Evolutionary conservation across 129 eudicot genomes (phyloP).

Genomic region (Kitagawia praeruptora): DNA sequence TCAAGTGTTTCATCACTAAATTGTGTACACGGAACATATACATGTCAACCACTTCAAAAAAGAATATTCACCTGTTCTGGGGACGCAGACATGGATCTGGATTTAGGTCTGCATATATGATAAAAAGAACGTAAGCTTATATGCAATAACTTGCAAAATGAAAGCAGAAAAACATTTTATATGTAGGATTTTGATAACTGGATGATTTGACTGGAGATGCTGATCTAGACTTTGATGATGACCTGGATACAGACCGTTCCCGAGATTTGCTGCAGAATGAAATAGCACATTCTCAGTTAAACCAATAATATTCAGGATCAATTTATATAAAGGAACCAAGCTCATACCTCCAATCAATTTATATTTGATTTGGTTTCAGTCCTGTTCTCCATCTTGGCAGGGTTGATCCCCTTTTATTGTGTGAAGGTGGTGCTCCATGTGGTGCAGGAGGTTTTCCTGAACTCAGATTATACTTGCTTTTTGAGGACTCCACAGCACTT

Average conservation of each 20-base stretch:
- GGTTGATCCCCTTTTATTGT: too few relatives aligned
- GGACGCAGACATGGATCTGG: slow-evolving; percentile 56
- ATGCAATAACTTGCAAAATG: background rate
- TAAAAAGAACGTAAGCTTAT: slow-evolving; percentile 16
- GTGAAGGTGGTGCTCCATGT: too few relatives aligned
- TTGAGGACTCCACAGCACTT: too few relatives aligned
- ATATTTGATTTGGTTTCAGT: too few relatives aligned
- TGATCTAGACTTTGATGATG: slow-evolving; percentile 25
- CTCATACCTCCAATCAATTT: slow-evolving; percentile 56
- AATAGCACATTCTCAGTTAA: background rate
- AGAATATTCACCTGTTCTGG: slow-evolving; percentile 49
- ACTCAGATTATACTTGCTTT: too few relatives aligned
- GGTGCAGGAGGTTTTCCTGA: too few relatives aligned
- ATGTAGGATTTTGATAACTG: background rate
- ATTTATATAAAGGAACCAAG: background rate
- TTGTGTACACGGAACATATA: background rate
- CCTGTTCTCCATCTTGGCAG: slow-evolving; percentile 48
- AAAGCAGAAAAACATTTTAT: background rate
- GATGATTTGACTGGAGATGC: background rate
- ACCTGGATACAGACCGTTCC: slow-evolving; percentile 60
- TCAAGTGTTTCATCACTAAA: background rate
- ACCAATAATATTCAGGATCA: background rate
- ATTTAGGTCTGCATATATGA: slow-evolving; percentile 30
- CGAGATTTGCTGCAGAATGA: slow-evolving; percentile 48
- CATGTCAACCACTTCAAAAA: background rate